Evolutionary conservation across 139 green algal species (phyloP).

Genomic region (Desmodesmus armatus): DNA sequence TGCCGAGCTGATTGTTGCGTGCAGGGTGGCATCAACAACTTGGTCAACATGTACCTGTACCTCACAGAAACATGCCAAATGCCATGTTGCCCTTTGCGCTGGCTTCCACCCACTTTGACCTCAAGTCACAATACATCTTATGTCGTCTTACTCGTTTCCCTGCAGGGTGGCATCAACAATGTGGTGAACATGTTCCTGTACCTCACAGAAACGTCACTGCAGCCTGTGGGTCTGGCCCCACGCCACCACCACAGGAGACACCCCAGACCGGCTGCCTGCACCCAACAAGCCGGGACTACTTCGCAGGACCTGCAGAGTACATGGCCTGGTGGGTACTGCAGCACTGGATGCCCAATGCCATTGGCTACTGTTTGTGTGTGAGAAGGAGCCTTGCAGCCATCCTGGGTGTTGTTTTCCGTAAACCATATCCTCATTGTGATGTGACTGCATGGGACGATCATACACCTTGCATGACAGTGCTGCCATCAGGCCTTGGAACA

Average conservation of each 20-base stretch:
- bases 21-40: conserved; percentile 83
- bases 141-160: background rate
- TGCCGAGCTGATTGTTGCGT: too few species aligned
- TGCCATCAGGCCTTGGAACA: too few species aligned
- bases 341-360: too few species aligned
- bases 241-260: conserved; percentile 81
- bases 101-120: too few species aligned
- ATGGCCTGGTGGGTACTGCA: conserved; percentile 84
- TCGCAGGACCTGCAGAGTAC: conserved; percentile 81
- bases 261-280: conserved; percentile 94
- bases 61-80: conserved; percentile 83
- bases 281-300: conserved; percentile 79
- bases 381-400: too few species aligned
- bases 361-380: too few species aligned
- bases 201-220: conserved; percentile 82
- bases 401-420: too few species aligned
- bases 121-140: too few species aligned
- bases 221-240: conserved; percentile 20
- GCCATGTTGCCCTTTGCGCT: too few species aligned
- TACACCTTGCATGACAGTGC: too few species aligned
- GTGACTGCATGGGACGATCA: too few species aligned
- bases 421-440: too few species aligned
- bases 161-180: conserved; percentile 81
- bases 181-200: conserved; percentile 93
- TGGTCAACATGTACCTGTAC: conserved; percentile 92